Evolutionary conservation across 2,329 filamentous ascomycete genomes (phyloP), one percentile per base, ranked within the genome.

Genomic region (Akanthomyces muscarius): DNA sequence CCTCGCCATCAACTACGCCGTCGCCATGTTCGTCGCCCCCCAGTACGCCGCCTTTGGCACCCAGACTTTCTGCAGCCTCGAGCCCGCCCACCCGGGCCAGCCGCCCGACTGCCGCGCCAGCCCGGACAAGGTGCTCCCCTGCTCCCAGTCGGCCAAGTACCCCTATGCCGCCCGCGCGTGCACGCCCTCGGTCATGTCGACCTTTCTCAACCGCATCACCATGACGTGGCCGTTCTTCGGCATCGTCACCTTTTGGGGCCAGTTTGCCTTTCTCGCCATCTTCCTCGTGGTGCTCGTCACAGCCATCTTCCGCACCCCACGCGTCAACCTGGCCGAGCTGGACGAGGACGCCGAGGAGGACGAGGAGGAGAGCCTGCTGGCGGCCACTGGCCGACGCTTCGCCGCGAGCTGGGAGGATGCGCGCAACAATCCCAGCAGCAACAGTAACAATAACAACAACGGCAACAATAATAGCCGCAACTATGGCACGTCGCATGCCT

Each of bases 191-290:
- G 88, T 97, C 44, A 90, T 93, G 74, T 95, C 91, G 64, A 97
- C 91, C 0, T 96, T 99, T 76, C 82, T 99, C 67, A 97, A 98
- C 76, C 88, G 93, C 51, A 86, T 97, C 65, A 93, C 91, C 25
- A 85, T 97, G 71, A 97, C 96, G 73, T 99, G 95, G 83, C 93
- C 95, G 6, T 92, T 97, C 73, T 96, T 99, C 71, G 95, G 95
- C 13, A 87, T 89, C 13, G 79, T 98, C n/a, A 85, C 91, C 68
- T 99, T 98, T 75, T 99, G 93, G 92, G 91, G 92, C 0, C 95
- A 99, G 71, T 98, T 97, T 72, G 90, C 84, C 14, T 98, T 99
- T 78, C 77, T 99, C 50, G 89, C 77, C 41, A 82, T 97, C 23
- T 97, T 96, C 75, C 75, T 97, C 11, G 77, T 97, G 61, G 88